phyloP scores from a whole-genome alignment of 345 rosid species.

The Odontarrhena argentea region DNA sequence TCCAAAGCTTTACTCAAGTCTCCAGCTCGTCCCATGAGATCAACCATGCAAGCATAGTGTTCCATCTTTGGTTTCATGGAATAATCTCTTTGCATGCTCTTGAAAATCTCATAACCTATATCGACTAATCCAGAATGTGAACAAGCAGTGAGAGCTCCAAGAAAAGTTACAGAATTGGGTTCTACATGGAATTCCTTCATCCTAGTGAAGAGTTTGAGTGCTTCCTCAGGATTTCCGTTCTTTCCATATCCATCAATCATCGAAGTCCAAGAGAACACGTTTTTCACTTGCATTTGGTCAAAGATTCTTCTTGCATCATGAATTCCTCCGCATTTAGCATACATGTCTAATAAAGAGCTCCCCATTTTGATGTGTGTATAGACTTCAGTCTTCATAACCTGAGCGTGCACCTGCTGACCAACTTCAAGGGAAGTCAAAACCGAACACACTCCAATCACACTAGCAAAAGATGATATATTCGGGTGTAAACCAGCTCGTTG shows the following conservation, averaged over 20 bases:
- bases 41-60: slow-evolving; percentile 94
- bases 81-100: slow-evolving; percentile 76
- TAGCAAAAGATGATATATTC: slow-evolving; percentile 71
- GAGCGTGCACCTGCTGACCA: slow-evolving; percentile 77
- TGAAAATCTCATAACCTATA: slow-evolving; percentile 69
- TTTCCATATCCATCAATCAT: slow-evolving; percentile 97
- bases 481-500: slow-evolving; percentile 64
- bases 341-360: slow-evolving; percentile 91
- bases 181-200: slow-evolving; percentile 55
- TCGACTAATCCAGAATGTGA: slow-evolving; percentile 77
- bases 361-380: slow-evolving; percentile 65
- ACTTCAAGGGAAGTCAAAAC: slow-evolving; percentile 59
- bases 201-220: slow-evolving; percentile 62
- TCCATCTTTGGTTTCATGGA: slow-evolving; percentile 75
- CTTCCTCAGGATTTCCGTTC: slow-evolving; percentile 72
- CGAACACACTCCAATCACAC: slow-evolving; percentile 86
- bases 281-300: slow-evolving; percentile 62
- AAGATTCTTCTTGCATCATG: slow-evolving; percentile 66
- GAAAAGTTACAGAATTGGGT: slow-evolving; percentile 84
- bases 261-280: slow-evolving; percentile 92
- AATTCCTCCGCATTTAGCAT: slow-evolving; percentile 77
- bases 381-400: slow-evolving; percentile 59
- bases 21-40: slow-evolving; percentile 85
- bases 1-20: slow-evolving; percentile 63
- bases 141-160: slow-evolving; percentile 85